Evolutionary conservation across 164 flowering plant genomes (phyloP).

Genomic region (Kalanchoe fedtschenkoi): DNA sequence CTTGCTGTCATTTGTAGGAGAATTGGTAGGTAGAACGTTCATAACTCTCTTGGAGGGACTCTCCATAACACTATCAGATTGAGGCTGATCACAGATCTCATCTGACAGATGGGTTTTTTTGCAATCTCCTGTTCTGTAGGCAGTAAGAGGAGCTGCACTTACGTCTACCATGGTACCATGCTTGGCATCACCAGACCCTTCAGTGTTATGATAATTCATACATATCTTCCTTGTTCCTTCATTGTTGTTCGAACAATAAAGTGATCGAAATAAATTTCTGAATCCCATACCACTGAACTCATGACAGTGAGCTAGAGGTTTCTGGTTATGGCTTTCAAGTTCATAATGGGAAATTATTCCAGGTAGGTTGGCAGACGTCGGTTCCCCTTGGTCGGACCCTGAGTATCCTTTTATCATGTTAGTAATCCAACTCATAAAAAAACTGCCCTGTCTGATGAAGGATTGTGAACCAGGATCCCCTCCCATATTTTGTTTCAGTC

Average conservation of each 20-base stretch:
- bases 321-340: constrained; percentile 17
- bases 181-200: constrained; percentile 9
- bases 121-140: constrained; percentile 8
- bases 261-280: constrained; percentile 45
- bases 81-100: constrained; percentile 15
- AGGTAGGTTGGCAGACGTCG: constrained; percentile 25
- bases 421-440: constrained; percentile 78
- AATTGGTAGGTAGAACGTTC: constrained; percentile 11
- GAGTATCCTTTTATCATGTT: constrained; percentile 57
- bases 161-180: constrained; percentile 8
- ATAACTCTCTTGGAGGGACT: constrained; percentile 11
- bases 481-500: constrained; percentile 23
- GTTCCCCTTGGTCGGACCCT: constrained; percentile 21
- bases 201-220: constrained; percentile 13
- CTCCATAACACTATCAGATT: constrained; percentile 12
- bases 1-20: constrained; percentile 14
- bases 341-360: constrained; percentile 14
- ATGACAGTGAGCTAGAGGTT: constrained; percentile 7
- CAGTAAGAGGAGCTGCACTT: constrained; percentile 21
- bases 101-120: constrained; percentile 11
- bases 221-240: constrained; percentile 8
- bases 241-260: constrained; percentile 29
- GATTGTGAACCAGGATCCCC: constrained; percentile 29
- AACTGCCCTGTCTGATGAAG: constrained; percentile 32
- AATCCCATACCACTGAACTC: constrained; percentile 36